Conservation (phyloP, 192 early-diverging fungal species). For the Cetraspora pellucida region DNA sequence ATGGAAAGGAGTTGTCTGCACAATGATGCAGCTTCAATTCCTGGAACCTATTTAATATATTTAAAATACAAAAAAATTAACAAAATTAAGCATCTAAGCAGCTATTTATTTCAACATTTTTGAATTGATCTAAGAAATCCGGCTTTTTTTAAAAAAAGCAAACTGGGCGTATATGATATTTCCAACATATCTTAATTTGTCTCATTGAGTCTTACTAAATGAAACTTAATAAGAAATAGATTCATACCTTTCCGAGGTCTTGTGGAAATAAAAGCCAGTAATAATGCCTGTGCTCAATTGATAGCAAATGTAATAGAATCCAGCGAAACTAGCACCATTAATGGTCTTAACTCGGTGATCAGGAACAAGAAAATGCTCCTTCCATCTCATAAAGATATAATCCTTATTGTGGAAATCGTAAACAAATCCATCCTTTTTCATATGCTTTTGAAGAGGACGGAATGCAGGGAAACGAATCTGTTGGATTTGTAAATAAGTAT, state of each 20-base stretch:
- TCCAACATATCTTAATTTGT: not conserved
- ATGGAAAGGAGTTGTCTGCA: conserved; percentile 46
- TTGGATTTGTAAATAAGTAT: not conserved
- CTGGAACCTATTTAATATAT: conserved; percentile 45
- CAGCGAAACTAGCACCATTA: conserved; percentile 84
- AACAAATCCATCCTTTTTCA: conserved; percentile 48
- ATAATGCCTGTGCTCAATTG: conserved; percentile 61
- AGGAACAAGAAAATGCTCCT: conserved; percentile 90
- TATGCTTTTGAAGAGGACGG: conserved; percentile 47
- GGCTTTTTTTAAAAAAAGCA: not conserved
- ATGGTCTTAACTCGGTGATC: conserved; percentile 77
- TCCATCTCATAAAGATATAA: conserved; percentile 91
- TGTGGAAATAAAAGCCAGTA: conserved; percentile 69
- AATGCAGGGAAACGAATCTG: conserved; percentile 57
- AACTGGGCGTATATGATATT: not conserved
- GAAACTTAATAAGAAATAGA: not conserved
- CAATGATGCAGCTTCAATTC: conserved; percentile 48
- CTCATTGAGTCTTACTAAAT: no score
- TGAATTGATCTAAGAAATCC: no score
- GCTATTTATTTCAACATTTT: no score
- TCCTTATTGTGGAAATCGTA: conserved; percentile 54
- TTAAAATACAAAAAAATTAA: not conserved
- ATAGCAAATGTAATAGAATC: conserved; percentile 87
- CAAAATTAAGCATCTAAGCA: no score
- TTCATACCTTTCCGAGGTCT: conserved; percentile 55